Conservation (phyloP, 2,329 filamentous ascomycete species). For the Hymenoscyphus scutula region DNA sequence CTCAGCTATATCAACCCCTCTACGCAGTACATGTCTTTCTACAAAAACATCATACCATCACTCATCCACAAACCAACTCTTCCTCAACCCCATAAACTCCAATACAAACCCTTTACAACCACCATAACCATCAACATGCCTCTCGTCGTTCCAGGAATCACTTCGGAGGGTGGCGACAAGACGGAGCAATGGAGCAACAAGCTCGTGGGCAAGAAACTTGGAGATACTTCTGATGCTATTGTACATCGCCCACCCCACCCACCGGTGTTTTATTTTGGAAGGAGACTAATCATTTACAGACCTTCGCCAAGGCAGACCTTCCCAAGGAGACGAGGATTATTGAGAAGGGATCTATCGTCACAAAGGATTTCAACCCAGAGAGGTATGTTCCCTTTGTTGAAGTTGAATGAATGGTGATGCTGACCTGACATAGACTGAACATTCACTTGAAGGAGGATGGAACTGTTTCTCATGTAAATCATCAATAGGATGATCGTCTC, state of each 20-base stretch:
- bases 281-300: constrained; percentile 41
- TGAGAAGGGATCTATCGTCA: constrained; percentile 55
- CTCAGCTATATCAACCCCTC: not conserved
- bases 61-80: not conserved
- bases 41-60: constrained; percentile 5
- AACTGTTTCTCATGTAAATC: constrained; percentile 56
- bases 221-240: constrained; percentile 51
- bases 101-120: constrained; percentile 20
- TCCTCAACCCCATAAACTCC: constrained; percentile 9
- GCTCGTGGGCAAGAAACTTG: constrained; percentile 62
- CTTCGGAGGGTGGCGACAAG: constrained; percentile 39
- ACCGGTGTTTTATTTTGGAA: too few species aligned
- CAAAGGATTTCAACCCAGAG: constrained; percentile 51
- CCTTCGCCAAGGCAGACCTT: constrained; percentile 59
- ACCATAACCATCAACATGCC: constrained; percentile 50
- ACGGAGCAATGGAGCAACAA: constrained; percentile 60
- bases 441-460: constrained; percentile 59
- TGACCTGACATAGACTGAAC: constrained; percentile 47
- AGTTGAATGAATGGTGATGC: not conserved
- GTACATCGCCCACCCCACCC: constrained; percentile 40
- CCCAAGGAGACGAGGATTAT: constrained; percentile 57
- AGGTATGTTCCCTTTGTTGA: constrained; percentile 23
- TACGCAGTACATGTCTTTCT: constrained; percentile 2
- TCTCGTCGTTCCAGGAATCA: constrained; percentile 62
- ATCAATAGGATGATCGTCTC: constrained; percentile 34